These are phyloP conservation scores for Malassezia nana DNA, from an alignment of 1,284 basidiomycete species.

Conservation along the genomic window DNA sequence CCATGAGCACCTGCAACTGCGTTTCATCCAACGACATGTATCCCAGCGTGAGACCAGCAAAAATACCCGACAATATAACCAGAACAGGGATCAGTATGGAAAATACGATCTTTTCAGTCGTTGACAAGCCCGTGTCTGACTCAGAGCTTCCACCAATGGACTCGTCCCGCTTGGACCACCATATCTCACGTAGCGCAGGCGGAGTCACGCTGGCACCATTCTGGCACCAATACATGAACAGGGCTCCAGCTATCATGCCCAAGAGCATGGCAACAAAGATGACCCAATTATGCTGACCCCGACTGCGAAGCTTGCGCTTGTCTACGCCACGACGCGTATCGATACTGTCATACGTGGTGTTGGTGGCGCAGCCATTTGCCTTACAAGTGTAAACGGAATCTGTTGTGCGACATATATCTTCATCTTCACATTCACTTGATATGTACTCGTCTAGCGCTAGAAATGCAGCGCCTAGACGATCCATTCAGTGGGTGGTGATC, in stretches of 20 bases:
- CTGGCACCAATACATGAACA: background rate
- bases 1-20: conserved; percentile 72
- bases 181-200: background rate
- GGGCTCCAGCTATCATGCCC: background rate
- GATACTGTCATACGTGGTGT: too few species aligned
- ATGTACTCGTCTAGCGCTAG: background rate
- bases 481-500: background rate
- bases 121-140: background rate
- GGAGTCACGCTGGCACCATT: background rate
- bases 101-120: conserved; percentile 27
- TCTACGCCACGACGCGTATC: background rate
- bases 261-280: background rate
- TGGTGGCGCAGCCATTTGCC: background rate
- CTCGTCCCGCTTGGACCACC: background rate
- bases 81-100: conserved; percentile 54
- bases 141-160: background rate
- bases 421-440: background rate
- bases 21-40: conserved; percentile 91
- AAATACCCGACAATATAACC: conserved; percentile 55
- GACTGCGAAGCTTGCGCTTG: background rate
- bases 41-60: conserved; percentile 69
- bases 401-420: background rate
- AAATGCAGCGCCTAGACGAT: background rate
- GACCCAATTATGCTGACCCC: background rate
- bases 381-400: background rate